These are phyloP conservation scores for Scheffersomyces coipomensis DNA, from an alignment of 805 yeast species.

Conservation along the genomic window DNA sequence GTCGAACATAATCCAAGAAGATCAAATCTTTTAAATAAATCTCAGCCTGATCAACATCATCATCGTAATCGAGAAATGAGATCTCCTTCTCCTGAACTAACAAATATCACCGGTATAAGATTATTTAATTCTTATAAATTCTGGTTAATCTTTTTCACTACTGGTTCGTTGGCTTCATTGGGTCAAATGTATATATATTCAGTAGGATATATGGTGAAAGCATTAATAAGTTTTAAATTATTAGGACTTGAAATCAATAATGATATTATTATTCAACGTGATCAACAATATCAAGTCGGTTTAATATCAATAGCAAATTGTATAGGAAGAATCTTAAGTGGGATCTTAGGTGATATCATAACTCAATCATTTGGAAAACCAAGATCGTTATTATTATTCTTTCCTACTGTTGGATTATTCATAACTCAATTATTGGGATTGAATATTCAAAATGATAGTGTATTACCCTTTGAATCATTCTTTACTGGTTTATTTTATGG, in stretches of 20 bases:
- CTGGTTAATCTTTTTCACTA: conserved; percentile 37
- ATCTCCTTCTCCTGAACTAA: not conserved
- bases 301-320: conserved; percentile 68
- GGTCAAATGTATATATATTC: conserved; percentile 50
- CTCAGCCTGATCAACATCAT: conserved; percentile 1
- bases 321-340: conserved; percentile 62
- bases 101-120: conserved; percentile 12
- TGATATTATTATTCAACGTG: conserved; percentile 41
- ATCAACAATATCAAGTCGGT: conserved; percentile 73
- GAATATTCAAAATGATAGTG: conserved; percentile 24
- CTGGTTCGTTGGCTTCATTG: conserved; percentile 40
- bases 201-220: conserved; percentile 42
- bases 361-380: conserved; percentile 43
- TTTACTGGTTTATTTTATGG: conserved; percentile 73
- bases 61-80: not conserved
- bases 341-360: conserved; percentile 62
- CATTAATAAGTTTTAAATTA: conserved; percentile 10
- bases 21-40: no score
- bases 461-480: conserved; percentile 52
- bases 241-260: conserved; percentile 4
- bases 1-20: conserved; percentile 19
- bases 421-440: conserved; percentile 52
- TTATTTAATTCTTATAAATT: conserved; percentile 24
- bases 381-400: conserved; percentile 52
- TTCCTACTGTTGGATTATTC: conserved; percentile 50